A percentile compares a stretch with the other conserved stretches of the same genome.
These are phyloP conservation scores for Saraca asoca DNA, from an alignment of 331 rosid species.

Conservation along the genomic window DNA sequence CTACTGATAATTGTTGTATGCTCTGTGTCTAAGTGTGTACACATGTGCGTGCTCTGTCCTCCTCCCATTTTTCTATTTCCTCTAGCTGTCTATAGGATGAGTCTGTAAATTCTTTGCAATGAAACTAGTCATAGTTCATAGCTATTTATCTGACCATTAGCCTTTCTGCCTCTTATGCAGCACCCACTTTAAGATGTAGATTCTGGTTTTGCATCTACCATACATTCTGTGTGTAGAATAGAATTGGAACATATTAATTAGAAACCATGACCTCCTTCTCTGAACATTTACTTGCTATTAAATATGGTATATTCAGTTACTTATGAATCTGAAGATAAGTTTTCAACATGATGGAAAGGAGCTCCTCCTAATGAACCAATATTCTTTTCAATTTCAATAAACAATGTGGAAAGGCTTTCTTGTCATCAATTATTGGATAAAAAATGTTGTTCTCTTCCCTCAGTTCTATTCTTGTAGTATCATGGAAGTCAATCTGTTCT, in stretches of 20 bases:
- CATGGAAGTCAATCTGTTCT: slow-evolving; percentile 30
- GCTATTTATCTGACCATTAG: slow-evolving; percentile 20
- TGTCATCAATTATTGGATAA: not conserved
- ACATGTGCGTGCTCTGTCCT: too few relatives aligned
- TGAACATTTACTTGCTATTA: slow-evolving; percentile 34
- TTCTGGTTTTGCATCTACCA: slow-evolving; percentile 35
- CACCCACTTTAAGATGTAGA: slow-evolving; percentile 14
- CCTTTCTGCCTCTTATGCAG: slow-evolving; percentile 29
- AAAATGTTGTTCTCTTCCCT: not conserved
- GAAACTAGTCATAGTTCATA: slow-evolving; percentile 23
- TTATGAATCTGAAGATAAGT: slow-evolving; percentile 20
- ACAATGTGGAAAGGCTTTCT: not conserved
- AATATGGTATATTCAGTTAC: too few relatives aligned
- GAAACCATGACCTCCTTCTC: slow-evolving; percentile 38
- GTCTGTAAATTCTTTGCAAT: slow-evolving; percentile 27
- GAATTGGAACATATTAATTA: slow-evolving; percentile 37
- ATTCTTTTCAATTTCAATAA: not conserved
- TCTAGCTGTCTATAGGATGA: slow-evolving; percentile 24
- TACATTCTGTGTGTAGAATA: slow-evolving; percentile 28
- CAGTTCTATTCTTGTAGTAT: not conserved
- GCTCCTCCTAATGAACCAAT: too few relatives aligned
- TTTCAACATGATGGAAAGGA: slow-evolving; percentile 1
- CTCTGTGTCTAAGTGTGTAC: not conserved
- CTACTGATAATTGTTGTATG: not conserved
- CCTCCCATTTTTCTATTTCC: slow-evolving; percentile 26